Evolutionary conservation across 225 moss, liverwort and hornwort genomes (phyloP).

Genomic region (Asterella californica): DNA sequence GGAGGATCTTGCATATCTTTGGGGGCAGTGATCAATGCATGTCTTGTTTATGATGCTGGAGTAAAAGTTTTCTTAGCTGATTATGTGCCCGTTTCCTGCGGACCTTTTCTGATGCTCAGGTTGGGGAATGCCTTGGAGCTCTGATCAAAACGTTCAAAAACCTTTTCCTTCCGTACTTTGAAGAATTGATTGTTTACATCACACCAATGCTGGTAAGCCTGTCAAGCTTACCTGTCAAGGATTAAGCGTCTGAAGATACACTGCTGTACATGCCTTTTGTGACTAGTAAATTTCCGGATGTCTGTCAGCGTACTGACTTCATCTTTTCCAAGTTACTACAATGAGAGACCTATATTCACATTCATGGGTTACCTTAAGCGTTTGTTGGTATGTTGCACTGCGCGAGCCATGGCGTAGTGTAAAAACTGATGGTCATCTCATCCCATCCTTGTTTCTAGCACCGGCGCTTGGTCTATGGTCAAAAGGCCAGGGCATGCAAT

Average conservation of each 20-base stretch:
- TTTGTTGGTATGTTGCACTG: neutral
- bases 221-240: neutral
- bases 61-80: neutral
- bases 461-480: too few relatives aligned
- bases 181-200: constrained; percentile 77
- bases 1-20: too few relatives aligned
- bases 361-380: neutral
- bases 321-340: neutral
- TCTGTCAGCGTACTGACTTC: too few relatives aligned
- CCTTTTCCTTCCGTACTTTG: constrained; percentile 77
- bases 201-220: constrained; percentile 85
- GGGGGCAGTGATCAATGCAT: too few relatives aligned
- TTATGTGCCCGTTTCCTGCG: neutral
- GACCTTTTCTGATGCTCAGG: constrained; percentile 38
- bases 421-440: too few relatives aligned
- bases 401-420: too few relatives aligned
- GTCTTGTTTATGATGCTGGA: too few relatives aligned
- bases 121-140: constrained; percentile 96
- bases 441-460: too few relatives aligned
- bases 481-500: too few relatives aligned
- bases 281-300: neutral
- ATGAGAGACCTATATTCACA: neutral
- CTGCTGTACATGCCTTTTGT: neutral
- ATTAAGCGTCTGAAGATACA: neutral
- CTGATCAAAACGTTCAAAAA: constrained; percentile 84